Base-by-base conservation (phyloP, 176 grass and related monocot species). In the Avena eriantha region DNA sequence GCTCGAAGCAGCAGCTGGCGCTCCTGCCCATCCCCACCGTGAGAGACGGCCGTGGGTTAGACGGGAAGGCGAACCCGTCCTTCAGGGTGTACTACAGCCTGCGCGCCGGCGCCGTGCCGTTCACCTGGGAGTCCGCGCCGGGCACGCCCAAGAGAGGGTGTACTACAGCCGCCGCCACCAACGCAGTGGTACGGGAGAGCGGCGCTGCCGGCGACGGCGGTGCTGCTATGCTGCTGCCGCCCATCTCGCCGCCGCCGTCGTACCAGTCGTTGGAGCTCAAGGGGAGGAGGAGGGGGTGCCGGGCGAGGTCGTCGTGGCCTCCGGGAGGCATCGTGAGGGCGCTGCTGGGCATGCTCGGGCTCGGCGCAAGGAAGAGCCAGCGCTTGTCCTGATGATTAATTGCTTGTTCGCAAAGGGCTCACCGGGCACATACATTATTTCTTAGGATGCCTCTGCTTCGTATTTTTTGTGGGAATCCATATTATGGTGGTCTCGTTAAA, bases 61-160 rank as follows among this genome's bases (percentile, higher is more conserved):
- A n/a, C 57, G 70, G 39, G 26, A 46, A 75, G 83, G 59, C 84
- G 19, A 48, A 54, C 36, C 66, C 67, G 36, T 90, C 89, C 47
- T 90, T 90, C 85, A 43, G 89, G 67, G 89, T 90, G 10, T 90
- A 90, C 75, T 80, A 84, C 89, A 84, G 80, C 85, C 75, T 90
- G 67, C 84, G 85, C 57, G 74, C 85, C 35, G 80, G 89, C 84
- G 74, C 89, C 56, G 89, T 90, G 75, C 89, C 89, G 57, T 90
- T 90, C 80, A 47, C 67, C 3, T 90, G 89, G 89, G 89, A 90
- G 85, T 90, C 89, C 35, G 16, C 56, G 80, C 89, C 89, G 1
- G 89, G 89, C 74, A 90, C 85, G 56, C 89, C 89, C 66, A 90
- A 90, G 88, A 29, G 21, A 49, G 69, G 34, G 29, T 29, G 29